Evolutionary conservation across 2,329 filamentous ascomycete species (phyloP), one percentile per base, ranked within the genome.

Genomic region (Anthostomella pinea): DNA sequence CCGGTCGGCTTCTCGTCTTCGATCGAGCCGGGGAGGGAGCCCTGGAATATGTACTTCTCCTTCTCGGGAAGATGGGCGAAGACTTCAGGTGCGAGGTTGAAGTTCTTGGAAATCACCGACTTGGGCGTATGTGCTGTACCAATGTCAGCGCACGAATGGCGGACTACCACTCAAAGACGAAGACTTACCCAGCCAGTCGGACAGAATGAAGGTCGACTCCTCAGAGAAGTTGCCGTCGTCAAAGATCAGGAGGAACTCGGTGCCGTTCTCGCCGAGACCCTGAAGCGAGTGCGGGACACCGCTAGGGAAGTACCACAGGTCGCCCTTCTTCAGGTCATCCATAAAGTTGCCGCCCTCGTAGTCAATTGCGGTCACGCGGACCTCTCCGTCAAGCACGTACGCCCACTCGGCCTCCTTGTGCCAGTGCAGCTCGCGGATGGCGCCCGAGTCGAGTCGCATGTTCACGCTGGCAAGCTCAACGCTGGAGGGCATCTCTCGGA

Each of bases 331-430:
- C 15, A 90, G 63, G 53, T 90, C 85, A 47, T 88, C 85, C 43
- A 89, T 76, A 58, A 87, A 89, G 45, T 79, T 85, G 43, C 85
- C 79, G 8, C 85, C 85, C 43, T 90, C 81, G 26, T 82, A 78
- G 60, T 88, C 83, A 13, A 89, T 72, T 1, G 80, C 84, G 0
- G 83, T 87, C 33, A 89, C 75, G 35, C 85, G 78, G 14, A 85
- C 82, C 40, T 74, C 71, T 33, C 85, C 85, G 38, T 83, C 77
- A 1, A 88, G 73, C 3, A 88, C 79, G 45, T 84, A 87, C 0
- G 81, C 82, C 84, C 85, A 88, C 55, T 89, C 85, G 23, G 82
- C 83, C 58, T 87, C 81, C 51, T 85, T 86, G 67, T 89, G 85
- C 85, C 85, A 89, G 56, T 89, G 85, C 7, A 89, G 69, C 58